These are phyloP conservation scores for Cladochytrium tenue DNA, from an alignment of 371 early-diverging fungal genomes.

Conservation along the genomic window DNA sequence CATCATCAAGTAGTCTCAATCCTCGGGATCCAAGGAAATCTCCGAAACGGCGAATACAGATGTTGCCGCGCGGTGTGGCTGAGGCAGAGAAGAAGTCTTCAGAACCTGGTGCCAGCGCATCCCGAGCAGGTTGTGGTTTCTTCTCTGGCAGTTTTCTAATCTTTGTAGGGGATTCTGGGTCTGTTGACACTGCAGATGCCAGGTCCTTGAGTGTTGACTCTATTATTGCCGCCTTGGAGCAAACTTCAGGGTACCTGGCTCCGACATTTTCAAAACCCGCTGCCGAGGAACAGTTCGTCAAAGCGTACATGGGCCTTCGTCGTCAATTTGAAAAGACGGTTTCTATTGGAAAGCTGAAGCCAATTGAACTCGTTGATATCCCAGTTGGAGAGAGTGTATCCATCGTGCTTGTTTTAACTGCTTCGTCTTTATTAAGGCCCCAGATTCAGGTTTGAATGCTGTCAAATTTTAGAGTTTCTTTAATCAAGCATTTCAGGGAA, in stretches of 20 bases:
- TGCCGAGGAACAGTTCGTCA: slow-evolving; percentile 81
- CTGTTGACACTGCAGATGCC: slow-evolving; percentile 42
- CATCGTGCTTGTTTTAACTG: slow-evolving; percentile 79
- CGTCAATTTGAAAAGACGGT: slow-evolving; percentile 76
- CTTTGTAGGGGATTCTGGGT: no score
- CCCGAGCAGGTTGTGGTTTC: no score
- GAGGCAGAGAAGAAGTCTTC: no score
- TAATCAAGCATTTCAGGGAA: slow-evolving; percentile 46
- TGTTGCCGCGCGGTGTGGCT: no score
- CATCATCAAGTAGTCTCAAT: background rate
- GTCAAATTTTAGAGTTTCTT: background rate
- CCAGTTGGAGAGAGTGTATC: slow-evolving; percentile 69
- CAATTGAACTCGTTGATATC: slow-evolving; percentile 64
- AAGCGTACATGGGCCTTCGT: slow-evolving; percentile 70
- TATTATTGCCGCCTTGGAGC: slow-evolving; percentile 65
- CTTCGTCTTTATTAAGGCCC: slow-evolving; percentile 36
- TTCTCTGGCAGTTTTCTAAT: no score
- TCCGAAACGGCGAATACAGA: slow-evolving; percentile 16
- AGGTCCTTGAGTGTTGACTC: slow-evolving; percentile 56
- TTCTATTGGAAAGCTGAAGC: slow-evolving; percentile 69
- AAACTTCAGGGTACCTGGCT: slow-evolving; percentile 60
- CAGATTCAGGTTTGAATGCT: slow-evolving; percentile 37
- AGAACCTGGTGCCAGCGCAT: no score
- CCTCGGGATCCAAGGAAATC: background rate
- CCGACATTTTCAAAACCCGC: slow-evolving; percentile 74